Base-by-base conservation (phyloP, 2,329 filamentous ascomycete species). In the Byssochlamys sp. region DNA sequence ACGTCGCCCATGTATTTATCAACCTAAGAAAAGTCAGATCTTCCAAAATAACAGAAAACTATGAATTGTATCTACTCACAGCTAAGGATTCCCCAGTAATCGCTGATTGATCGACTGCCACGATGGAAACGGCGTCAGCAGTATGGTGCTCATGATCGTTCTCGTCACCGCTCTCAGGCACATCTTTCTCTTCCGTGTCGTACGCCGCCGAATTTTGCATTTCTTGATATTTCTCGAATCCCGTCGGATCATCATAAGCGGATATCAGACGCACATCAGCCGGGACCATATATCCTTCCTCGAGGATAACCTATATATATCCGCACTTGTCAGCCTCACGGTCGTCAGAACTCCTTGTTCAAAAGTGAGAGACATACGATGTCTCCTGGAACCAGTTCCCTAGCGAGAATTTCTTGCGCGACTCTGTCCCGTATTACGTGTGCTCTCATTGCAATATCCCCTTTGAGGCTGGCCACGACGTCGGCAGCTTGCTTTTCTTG, bases 401-500 rank as follows among this genome's bases (percentile, higher is more conserved):
- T 80, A 55, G 58, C 86, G 66, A 85, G 80, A 71, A 88, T 85
- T 58, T 84, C 81, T 62, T 83, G 74, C 73, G 86, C 82, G 58
- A 75, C 72, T 58, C 85, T 84, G 66, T 86, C 78, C 66, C 86
- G 84, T 62, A 88, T 75, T 64, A 85, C 84, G 60, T 75, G 80
- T 19, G 84, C 82, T 72, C 82, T 85, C 83, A 88, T 85, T 64
- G 86, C 85, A 67, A 89, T 88, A 66, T 88, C 86, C 74, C 86
- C 86, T 77, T 88, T 88, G 60, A 88, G 76, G 61, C 78, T 83
- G 49, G 85, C 85, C 66, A 87, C 85, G 64, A 88, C 84, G 73
- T 88, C 85, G 61, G 84, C 85, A 64, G 85, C 86, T 73, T 88
- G 85, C 77, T 88, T 88, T 74, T 88, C 85, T 71, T 88, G 86